Base-by-base conservation (phyloP, 1,284 basidiomycete genomes). In the Puccinia polysora region DNA sequence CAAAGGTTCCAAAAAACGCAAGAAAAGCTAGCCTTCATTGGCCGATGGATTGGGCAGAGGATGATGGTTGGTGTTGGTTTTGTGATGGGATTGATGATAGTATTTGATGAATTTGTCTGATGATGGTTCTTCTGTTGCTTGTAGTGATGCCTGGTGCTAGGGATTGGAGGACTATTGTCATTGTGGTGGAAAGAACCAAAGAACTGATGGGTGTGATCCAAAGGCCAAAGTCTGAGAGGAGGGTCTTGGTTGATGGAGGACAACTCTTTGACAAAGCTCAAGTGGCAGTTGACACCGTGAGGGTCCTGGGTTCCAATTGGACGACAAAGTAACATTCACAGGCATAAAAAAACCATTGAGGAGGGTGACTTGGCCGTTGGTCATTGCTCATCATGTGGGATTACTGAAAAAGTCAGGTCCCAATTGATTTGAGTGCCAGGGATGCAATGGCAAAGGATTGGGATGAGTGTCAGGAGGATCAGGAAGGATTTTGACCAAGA, bases 201-300 rank as follows among this genome's bases (percentile, higher is more conserved):
- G 38, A 60, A 60, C 14, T 20, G 34, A 14, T n/a, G 34, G n/a
- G 30, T 65, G 28, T 5, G 49, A 53, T 36, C 28, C 20, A 38
- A 10, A 10, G 65, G 36, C 49, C 49, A 50, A 4, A 36, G 38
- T 18, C 36, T n/a, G 14, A 34, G 38, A 58, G 20, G 25, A 15
- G 38, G 28, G 36, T 55, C 28, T 3, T 15, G 30, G 28, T 2
- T 12, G 7, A 32, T 18, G 14, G 38, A 4, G 12, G 28, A 15
- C 32, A 71, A 3, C n/a, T 71, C 68, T 63, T 71, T 59, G 4
- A 71, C 68, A 62, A 71, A 71, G 47, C 58, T 71, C 20, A 47
- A 62, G 28, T 62, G 59, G 36, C 68, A 71, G 38, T 28, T 43
- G 5, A 38, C 15, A 45, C 68, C 62, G 20, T 63, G 58, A 32